A percentile compares a stretch with the other conserved stretches of the same genome.
Conservation (phyloP, 108 stramenopile genomes). For the Pseudonitzschia pungens region DNA sequence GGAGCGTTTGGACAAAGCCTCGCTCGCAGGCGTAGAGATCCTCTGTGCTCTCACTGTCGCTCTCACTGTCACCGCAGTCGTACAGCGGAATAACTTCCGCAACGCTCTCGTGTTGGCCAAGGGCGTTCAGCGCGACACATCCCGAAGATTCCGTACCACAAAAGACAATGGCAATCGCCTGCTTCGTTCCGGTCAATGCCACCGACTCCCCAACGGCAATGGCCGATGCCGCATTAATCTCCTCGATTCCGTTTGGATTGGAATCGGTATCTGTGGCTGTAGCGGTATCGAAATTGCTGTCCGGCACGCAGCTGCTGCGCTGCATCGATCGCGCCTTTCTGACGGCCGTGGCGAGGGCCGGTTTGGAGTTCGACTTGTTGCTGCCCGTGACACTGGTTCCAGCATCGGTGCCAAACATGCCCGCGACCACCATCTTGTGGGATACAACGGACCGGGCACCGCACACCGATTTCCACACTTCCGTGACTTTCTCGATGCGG, state of each 20-base stretch:
- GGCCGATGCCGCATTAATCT: too few species aligned
- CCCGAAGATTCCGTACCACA: slow-evolving; percentile 25
- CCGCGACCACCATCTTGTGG: slow-evolving; percentile 68
- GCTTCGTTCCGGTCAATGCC: neutral
- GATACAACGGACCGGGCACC: slow-evolving; percentile 34
- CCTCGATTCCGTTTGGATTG: too few species aligned
- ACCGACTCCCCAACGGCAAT: neutral
- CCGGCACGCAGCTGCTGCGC: too few species aligned
- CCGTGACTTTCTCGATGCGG: slow-evolving; percentile 27
- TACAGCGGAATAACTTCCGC: slow-evolving; percentile 23
- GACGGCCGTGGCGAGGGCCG: too few species aligned
- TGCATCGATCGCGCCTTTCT: too few species aligned
- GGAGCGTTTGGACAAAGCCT: neutral
- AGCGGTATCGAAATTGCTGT: too few species aligned
- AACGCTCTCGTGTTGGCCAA: slow-evolving; percentile 2
- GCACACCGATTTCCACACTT: slow-evolving; percentile 23
- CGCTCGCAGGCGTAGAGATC: slow-evolving; percentile 45
- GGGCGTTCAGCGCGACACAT: slow-evolving; percentile 13
- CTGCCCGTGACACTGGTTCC: too few species aligned
- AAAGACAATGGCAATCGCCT: slow-evolving; percentile 20
- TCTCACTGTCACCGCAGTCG: slow-evolving; percentile 8
- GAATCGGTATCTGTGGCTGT: too few species aligned
- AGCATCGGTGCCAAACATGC: slow-evolving; percentile 61
- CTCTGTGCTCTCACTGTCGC: neutral
- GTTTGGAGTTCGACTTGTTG: too few species aligned